Evolutionary conservation across 78 protist genomes (phyloP).

Genomic region (Emiliania huxleyi): DNA sequence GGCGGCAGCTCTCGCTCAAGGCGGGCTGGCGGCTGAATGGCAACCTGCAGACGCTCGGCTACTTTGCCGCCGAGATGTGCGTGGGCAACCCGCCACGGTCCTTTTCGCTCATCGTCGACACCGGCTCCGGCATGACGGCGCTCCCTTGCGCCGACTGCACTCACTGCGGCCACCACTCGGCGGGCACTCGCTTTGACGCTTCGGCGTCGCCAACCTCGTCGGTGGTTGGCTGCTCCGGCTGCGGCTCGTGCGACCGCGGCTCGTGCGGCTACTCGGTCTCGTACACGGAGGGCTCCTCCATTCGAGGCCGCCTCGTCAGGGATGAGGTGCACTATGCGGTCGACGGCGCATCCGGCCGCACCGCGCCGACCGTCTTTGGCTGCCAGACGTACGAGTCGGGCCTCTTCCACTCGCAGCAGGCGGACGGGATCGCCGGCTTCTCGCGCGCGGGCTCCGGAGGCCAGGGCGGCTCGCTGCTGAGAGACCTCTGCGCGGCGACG

Average conservation of each 20-base stretch:
- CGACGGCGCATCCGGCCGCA: background rate
- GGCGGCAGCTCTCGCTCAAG: no score
- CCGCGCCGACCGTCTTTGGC: background rate
- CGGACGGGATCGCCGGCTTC: background rate
- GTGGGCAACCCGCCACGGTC: background rate
- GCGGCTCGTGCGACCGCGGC: background rate
- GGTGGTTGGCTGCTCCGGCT: background rate
- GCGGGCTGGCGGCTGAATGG: background rate
- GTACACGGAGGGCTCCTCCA: background rate
- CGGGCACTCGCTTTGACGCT: background rate
- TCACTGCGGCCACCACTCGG: background rate
- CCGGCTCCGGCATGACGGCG: background rate
- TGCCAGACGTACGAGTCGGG: constrained; percentile 22
- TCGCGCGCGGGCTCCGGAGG: background rate
- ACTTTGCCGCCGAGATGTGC: background rate
- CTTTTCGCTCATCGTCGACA: constrained; percentile 4
- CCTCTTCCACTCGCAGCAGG: background rate
- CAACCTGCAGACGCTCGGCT: constrained; percentile 10
- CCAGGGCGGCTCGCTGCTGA: background rate
- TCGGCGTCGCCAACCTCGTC: background rate
- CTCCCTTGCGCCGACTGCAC: background rate
- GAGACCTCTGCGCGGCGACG: background rate
- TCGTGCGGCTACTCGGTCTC: background rate
- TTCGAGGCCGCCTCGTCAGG: background rate
- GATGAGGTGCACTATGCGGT: background rate